A percentile compares a stretch with the other conserved stretches of the same genome.
Conservation (phyloP, 2,329 filamentous ascomycete genomes). For the Mollisiaceae sp. region DNA sequence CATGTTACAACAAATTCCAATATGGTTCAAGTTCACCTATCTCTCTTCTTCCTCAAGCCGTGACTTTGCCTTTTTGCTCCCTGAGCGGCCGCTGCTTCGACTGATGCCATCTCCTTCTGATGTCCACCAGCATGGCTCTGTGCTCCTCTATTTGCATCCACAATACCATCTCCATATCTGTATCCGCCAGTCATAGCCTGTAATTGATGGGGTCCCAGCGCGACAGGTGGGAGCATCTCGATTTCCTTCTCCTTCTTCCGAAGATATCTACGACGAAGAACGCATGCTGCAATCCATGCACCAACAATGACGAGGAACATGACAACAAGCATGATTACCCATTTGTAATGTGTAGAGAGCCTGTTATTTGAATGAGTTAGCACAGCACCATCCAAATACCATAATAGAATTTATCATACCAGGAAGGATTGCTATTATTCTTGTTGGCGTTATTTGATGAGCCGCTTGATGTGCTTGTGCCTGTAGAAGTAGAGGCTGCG, state of each 20-base stretch:
- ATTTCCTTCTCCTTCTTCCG: conserved; percentile 65
- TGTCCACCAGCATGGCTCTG: conserved; percentile 19
- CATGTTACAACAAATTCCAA: neutral
- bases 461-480: conserved; percentile 7
- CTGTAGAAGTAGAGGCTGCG: conserved; percentile 11
- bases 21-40: conserved; percentile 11
- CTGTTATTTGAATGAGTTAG: conserved; percentile 46
- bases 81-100: conserved; percentile 24
- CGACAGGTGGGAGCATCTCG: conserved; percentile 44
- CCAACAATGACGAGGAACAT: conserved; percentile 70
- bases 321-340: conserved; percentile 82
- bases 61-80: conserved; percentile 30
- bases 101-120: conserved; percentile 27
- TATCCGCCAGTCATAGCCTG: conserved; percentile 39
- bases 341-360: conserved; percentile 74
- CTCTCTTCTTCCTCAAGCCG: conserved; percentile 28
- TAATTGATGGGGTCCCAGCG: conserved; percentile 46
- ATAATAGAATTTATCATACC: conserved; percentile 12
- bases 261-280: conserved; percentile 76
- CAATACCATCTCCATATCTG: conserved; percentile 29
- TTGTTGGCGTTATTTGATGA: neutral
- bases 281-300: conserved; percentile 70
- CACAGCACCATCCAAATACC: neutral
- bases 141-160: conserved; percentile 17
- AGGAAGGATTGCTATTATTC: conserved; percentile 4